Base-by-base conservation (phyloP, 1,284 basidiomycete species). In the Exobasidium cylindrosporum region DNA sequence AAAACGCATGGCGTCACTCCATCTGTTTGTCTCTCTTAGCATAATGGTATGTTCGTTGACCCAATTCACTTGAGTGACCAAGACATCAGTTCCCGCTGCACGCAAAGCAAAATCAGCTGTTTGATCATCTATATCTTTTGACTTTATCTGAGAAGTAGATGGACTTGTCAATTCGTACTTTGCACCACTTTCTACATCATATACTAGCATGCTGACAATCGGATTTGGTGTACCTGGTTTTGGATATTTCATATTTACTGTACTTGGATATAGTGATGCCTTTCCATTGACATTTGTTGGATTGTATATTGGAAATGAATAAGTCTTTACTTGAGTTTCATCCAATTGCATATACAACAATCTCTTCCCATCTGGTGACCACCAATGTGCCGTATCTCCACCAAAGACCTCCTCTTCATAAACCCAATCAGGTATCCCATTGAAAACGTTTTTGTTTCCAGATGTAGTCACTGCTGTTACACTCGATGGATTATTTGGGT, bases 221-320 rank as follows among this genome's bases (percentile, higher is more conserved):
- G 95, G 95, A 76, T 97, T 97, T 28, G 86, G 85, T 75, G 88
- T 95, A 1, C 94, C 95, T 11, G 94, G 92, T 80, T 85, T 84
- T 31, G 83, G 82, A 68, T 83, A 83, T 64, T 74, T 74, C 69
- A 77, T 73, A 56, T 66, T 43, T n/a, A 57, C 62, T 60, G 60
- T 70, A 17, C 57, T 43, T 32, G 66, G 66, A 46, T 77, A 77
- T 24, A 73, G 68, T 10, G 66, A 65, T 17, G 71, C 72, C 28
- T 68, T 46, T 2, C 73, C 73, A 1, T 70, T 56, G 40, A 64
- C 66, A 44, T 24, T 7, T 31, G 66, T 61, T 24, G 73, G 73
- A 75, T 97, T 97, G 82, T 95, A 97, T 57, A 96, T 84, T 2
- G 92, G 92, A 80, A 91, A 91, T 54, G 84, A 85, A 82, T 88